Evolutionary conservation across 495 filamentous ascomycete species (phyloP), one percentile per base, ranked within the genome.

Genomic region (Pseudotulostoma volvatum): DNA sequence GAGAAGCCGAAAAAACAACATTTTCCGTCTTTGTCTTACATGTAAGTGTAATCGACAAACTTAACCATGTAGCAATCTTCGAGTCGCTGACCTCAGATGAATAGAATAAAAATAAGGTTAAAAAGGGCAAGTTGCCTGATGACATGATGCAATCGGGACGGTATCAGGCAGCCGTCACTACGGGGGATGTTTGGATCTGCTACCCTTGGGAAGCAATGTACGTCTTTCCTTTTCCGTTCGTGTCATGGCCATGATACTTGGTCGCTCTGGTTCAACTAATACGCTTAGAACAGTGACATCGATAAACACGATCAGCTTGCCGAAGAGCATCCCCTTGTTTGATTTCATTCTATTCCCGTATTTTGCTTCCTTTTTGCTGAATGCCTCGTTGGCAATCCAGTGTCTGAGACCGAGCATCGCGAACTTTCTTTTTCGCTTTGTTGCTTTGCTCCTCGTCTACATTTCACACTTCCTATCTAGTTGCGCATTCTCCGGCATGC

Each of bases 121-220:
- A 97, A 76, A 93, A 93, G 68, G 90, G 90, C 38, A 51, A 61
- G 28, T 66, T 99, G 35, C 86, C 92, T 9, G 48, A 73, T n/a
- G 75, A 81, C 9, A 84, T 94, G 76, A 69, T 84, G 52, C 63
- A 70, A 15, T 62, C 80, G 40, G 70, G 73, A 18, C 67, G 78
- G 47, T 99, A 99, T 60, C 56, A 84, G 40, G 90, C 90, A 16
- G 82, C 90, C 9, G 66, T 77, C 48, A 95, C 90, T 20, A 83
- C 88, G 15, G 71, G 70, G 16, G 88, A 99, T 64, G 78, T 84
- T 39, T 99, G 90, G 90, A 95, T 95, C 53, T 90, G 83, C 67
- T 99, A 99, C 59, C 90, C 90, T n/a, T 97, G 90, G 90, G 90
- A 97, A 63, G 90, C 92, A 31, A 81, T 64, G 63, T 81, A 67